Evolutionary conservation across 768 basidiomycete genomes (phyloP).

Genomic region (Ramaria sp.): DNA sequence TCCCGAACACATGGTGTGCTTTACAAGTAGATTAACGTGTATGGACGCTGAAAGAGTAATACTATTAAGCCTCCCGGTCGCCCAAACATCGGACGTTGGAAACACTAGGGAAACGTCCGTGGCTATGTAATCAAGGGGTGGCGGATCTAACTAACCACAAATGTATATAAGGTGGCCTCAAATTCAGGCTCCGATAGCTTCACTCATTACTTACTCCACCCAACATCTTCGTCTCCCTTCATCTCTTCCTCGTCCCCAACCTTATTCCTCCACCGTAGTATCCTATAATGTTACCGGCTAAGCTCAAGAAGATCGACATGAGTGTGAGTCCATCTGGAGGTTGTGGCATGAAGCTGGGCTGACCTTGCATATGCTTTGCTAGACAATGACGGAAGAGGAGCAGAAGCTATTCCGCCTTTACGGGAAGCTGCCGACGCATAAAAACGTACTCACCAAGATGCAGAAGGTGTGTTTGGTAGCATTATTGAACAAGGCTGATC

Average conservation of each 20-base stretch:
- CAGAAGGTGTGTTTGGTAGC: slow-evolving; percentile 57
- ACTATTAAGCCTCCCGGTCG: no score
- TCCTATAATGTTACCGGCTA: slow-evolving; percentile 54
- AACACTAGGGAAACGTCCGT: no score
- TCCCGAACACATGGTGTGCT: no score
- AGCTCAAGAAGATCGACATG: slow-evolving; percentile 90
- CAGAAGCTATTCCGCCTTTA: slow-evolving; percentile 90
- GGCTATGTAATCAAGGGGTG: background rate
- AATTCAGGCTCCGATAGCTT: slow-evolving; percentile 21
- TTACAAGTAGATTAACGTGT: no score
- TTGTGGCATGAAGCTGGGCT: background rate
- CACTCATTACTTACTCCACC: slow-evolving; percentile 7
- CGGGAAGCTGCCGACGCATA: slow-evolving; percentile 88
- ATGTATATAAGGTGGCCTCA: slow-evolving; percentile 15
- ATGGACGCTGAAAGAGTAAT: no score
- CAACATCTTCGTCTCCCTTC: slow-evolving; percentile 6
- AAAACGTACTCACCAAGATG: slow-evolving; percentile 90
- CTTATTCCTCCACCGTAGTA: slow-evolving; percentile 13
- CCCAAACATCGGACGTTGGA: no score
- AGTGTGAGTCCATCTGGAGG: slow-evolving; percentile 45
- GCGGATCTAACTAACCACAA: background rate
- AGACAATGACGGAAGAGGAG: slow-evolving; percentile 85
- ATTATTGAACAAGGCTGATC: background rate
- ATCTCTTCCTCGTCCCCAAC: slow-evolving; percentile 17
- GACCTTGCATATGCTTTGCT: background rate